Evolutionary conservation across 2,329 filamentous ascomycete genomes (phyloP), one percentile per base, ranked within the genome.

Genomic region (Beauveria medogensis): DNA sequence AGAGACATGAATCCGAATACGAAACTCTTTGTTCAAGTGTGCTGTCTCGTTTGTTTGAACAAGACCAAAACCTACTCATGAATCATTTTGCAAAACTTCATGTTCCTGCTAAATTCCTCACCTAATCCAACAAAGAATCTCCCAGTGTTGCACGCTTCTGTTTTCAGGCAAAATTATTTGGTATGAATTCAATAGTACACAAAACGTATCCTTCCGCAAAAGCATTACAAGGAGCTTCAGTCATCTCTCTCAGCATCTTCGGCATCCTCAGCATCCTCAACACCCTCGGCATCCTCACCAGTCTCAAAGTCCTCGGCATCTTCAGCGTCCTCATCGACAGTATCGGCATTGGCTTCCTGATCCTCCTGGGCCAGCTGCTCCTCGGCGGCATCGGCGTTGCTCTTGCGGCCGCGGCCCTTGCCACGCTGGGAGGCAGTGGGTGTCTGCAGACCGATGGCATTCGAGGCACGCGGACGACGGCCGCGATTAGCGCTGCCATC

Each of bases 301-400:
- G 20, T 50, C 4, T 51, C 48, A 24, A 6, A 30, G 9, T 61
- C 57, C 5, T 51, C 57, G 5, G 12, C 58, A 51, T 63, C 66
- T 18, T 69, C 64, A 10, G 65, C 65, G 9, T 55, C 65, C 44
- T 59, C 64, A 46, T 61, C 64, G 5, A 20, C 24, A 26, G 61
- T 47, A 28, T 65, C 55, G 53, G 63, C 64, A 22, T 68, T 62
- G 26, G 65, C 65, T 5, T 59, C 64, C 37, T 59, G 63, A 46
- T 63, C 67, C 2, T 64, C 66, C 7, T 69, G 66, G 28, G 46
- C 57, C 8, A 64, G 64, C 37, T 62, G 58, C 37, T 66, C 64
- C 16, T 69, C 71, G 51, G 71, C 72, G 6, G 64, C 61, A 53
- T 69, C 65, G 5, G 37, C 65, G 12, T 41, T 59, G 41, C 50